A percentile compares a stretch with the other conserved stretches of the same genome.
These are phyloP conservation scores for Plenodomus biglobosus DNA, from an alignment of 2,329 filamentous ascomycete genomes.

Conservation along the genomic window DNA sequence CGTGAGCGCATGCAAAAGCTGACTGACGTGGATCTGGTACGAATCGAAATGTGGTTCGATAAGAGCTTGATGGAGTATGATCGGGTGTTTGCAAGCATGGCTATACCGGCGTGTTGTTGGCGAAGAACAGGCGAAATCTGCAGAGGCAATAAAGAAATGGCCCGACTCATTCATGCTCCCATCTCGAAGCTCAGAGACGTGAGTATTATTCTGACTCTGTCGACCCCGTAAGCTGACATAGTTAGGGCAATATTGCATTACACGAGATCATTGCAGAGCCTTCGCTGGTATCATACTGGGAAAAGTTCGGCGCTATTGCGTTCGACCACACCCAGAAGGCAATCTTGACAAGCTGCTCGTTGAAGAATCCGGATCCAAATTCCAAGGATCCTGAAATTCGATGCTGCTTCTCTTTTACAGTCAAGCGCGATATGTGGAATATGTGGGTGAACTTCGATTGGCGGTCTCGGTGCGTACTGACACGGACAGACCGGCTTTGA, in stretches of 20 bases:
- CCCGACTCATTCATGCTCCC: constrained; percentile 88
- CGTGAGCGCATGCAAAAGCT: constrained; percentile 89
- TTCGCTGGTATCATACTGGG: constrained; percentile 95
- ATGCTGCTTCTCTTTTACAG: constrained; percentile 98
- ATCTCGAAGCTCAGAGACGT: constrained; percentile 91
- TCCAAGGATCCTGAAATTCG: constrained; percentile 74
- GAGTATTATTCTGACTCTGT: constrained; percentile 45
- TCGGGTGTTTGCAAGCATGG: constrained; percentile 98
- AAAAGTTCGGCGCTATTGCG: constrained; percentile 96
- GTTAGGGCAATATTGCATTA: constrained; percentile 85
- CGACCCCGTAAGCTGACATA: constrained; percentile 10
- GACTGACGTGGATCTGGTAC: constrained; percentile 90
- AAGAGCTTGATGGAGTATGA: constrained; percentile 96
- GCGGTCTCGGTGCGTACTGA: constrained; percentile 32
- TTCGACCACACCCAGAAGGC: constrained; percentile 95
- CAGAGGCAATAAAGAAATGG: constrained; percentile 97
- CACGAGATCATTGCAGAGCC: constrained; percentile 96
- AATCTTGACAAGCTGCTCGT: constrained; percentile 86
- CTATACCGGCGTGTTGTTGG: constrained; percentile 97
- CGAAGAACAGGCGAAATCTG: constrained; percentile 96
- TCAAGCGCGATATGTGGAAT: constrained; percentile 90
- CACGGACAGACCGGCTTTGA: constrained; percentile 70
- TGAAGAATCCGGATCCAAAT: constrained; percentile 69
- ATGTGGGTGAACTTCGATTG: constrained; percentile 66
- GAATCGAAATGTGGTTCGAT: constrained; percentile 99